Evolutionary conservation across 768 basidiomycete species (phyloP), one percentile per base, ranked within the genome.

Genomic region (Coprinellus aureogranulatus): DNA sequence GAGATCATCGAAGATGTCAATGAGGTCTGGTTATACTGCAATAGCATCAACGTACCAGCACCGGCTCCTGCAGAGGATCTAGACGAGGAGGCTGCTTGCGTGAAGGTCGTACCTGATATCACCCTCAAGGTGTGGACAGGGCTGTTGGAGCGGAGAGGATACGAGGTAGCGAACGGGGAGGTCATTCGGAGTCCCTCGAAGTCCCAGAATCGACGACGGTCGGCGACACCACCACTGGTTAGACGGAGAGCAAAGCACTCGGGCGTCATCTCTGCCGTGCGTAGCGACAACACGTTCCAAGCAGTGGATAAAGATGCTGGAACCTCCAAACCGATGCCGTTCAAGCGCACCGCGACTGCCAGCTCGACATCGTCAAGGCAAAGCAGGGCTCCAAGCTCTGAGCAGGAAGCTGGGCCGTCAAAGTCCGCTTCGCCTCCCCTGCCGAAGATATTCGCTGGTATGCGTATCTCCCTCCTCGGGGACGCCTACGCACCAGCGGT

Each of bases 1-100:
- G 80, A 81, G 67, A 95, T 87, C 64, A 77, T 98, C 44, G 84
- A 95, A 20, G 88, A 97, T 64, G 95, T 98, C 51, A 85, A 98
- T 68, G 69, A 84, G 65, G 86, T 85, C 57, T 41, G 73, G 53
- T 42, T 28, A 57, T 30, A 26, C 30, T 18, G 28, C 46, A 27
- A 22, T 53, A 67, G 65, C 65, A 25, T 62, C n/a, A 39, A 54
- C 27, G 56, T 59, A 14, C 57, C 62, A 37, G 6, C 41, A 22
- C 23, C 45, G 18, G 22, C 51, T 25, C 26, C 51, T 65, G 8
- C 61, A 37, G 42, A 53, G 11, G 55, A 59, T 20, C 39, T 61
- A 30, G 62, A 87, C 48, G 87, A 86, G 50, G 86, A 86, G 63
- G 73, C 81, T 0, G 83, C 81, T 0, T 69, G 79, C 18, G 74